Evolutionary conservation across 2,329 filamentous ascomycete species (phyloP).

Genomic region (Phyllosticta citrichinensis): DNA sequence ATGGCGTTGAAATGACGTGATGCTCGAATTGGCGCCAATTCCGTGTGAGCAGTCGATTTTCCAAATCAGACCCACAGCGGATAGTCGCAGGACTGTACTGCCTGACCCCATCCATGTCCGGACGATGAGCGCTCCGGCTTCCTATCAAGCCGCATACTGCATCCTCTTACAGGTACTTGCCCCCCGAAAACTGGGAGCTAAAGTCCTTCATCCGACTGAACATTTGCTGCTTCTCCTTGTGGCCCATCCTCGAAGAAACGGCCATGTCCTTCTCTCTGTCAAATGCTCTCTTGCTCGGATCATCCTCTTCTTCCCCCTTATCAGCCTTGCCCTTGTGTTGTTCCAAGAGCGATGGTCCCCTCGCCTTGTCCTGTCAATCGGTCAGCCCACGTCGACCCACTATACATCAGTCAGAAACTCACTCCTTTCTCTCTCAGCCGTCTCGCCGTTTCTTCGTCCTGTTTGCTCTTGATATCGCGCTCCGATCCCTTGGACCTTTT

Average conservation of each 20-base stretch:
- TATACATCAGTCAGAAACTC: not conserved
- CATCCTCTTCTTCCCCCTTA: conserved; percentile 64
- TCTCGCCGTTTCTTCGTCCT: conserved; percentile 36
- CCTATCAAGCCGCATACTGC: not conserved
- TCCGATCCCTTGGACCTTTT: conserved; percentile 17
- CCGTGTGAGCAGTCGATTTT: no score
- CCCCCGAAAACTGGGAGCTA: conserved; percentile 69
- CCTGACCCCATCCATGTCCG: no score
- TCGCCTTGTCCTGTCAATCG: conserved; percentile 32
- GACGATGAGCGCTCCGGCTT: no score
- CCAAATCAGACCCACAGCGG: no score
- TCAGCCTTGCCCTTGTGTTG: conserved; percentile 36
- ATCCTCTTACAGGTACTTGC: conserved; percentile 43
- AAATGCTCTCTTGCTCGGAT: conserved; percentile 81
- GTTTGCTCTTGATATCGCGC: conserved; percentile 21
- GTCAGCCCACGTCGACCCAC: conserved; percentile 13
- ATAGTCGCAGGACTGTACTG: no score
- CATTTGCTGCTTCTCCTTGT: conserved; percentile 67
- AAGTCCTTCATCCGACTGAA: conserved; percentile 73
- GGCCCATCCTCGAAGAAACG: conserved; percentile 59
- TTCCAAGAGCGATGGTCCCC: conserved; percentile 37
- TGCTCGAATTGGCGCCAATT: no score
- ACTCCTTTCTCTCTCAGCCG: conserved; percentile 46
- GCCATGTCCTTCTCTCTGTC: conserved; percentile 93
- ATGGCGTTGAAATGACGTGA: no score